Percentiles rank a stretch among this genome's conserved stretches.
phyloP scores from a whole-genome alignment of 768 basidiomycete species.

The Tubosaeta sp. region DNA sequence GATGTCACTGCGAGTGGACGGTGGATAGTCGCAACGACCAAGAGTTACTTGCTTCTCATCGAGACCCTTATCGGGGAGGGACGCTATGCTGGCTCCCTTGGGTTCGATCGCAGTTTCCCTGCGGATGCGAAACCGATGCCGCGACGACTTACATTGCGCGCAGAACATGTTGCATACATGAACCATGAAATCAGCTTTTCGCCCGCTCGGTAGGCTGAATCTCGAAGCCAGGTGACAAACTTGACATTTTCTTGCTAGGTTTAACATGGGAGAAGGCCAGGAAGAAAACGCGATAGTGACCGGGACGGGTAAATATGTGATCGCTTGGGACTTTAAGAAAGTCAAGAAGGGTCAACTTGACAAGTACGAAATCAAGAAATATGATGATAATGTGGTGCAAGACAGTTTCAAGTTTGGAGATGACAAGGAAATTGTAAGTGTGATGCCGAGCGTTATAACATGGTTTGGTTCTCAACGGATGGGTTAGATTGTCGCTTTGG shows the following conservation, averaged over 20 bases:
- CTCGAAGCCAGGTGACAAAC: neutral
- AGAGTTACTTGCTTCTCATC: constrained; percentile 89
- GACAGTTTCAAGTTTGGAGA: constrained; percentile 98
- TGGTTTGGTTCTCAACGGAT: constrained; percentile 3
- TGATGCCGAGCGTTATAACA: neutral
- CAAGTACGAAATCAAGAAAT: constrained; percentile 96
- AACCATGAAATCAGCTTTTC: constrained; percentile 81
- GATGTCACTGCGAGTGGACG: constrained; percentile 93
- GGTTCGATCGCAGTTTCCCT: constrained; percentile 95
- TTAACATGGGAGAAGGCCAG: constrained; percentile 85
- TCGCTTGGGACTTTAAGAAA: constrained; percentile 97
- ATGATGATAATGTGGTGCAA: constrained; percentile 91
- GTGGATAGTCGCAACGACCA: constrained; percentile 93
- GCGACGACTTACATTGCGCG: constrained; percentile 77
- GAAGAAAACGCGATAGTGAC: constrained; percentile 96
- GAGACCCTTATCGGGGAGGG: constrained; percentile 94
- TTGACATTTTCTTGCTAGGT: constrained; percentile 45
- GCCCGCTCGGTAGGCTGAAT: constrained; percentile 71
- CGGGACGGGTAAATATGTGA: constrained; percentile 84
- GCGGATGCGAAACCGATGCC: constrained; percentile 91
- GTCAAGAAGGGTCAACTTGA: constrained; percentile 90
- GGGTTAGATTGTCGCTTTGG: constrained; percentile 86
- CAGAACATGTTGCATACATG: constrained; percentile 95
- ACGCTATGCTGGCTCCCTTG: constrained; percentile 72
- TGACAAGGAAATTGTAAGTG: constrained; percentile 87